Evolutionary conservation across 2,329 filamentous ascomycete species (phyloP).

Genomic region (Chlorencoelia australis): DNA sequence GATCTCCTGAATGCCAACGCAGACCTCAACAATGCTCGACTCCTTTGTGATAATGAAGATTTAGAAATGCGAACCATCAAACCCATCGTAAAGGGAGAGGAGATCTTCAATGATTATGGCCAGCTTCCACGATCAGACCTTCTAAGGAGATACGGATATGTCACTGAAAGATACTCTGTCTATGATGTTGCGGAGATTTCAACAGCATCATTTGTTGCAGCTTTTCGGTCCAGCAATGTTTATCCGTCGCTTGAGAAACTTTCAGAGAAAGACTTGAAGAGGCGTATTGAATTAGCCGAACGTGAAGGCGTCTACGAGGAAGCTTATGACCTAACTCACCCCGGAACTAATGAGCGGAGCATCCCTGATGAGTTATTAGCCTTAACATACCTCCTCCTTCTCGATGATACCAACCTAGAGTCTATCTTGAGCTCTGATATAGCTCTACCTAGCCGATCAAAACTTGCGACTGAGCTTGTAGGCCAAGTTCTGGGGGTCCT

Average conservation of each 20-base stretch:
- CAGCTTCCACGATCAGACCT: slow-evolving; percentile 57
- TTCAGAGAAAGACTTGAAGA: slow-evolving; percentile 18
- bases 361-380: slow-evolving; percentile 28
- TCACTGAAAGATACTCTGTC: slow-evolving; percentile 51
- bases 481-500: slow-evolving; percentile 31
- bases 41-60: slow-evolving; percentile 25
- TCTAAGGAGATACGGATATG: slow-evolving; percentile 57
- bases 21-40: slow-evolving; percentile 50
- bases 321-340: slow-evolving; percentile 43
- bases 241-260: slow-evolving; percentile 16
- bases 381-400: slow-evolving; percentile 35
- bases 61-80: slow-evolving; percentile 56
- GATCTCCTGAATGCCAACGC: slow-evolving; percentile 63
- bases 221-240: slow-evolving; percentile 10
- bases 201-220: slow-evolving; percentile 35
- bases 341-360: slow-evolving; percentile 17
- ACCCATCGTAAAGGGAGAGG: slow-evolving; percentile 44
- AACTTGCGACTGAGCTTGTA: slow-evolving; percentile 33
- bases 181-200: slow-evolving; percentile 59
- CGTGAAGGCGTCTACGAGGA: slow-evolving; percentile 50
- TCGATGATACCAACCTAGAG: slow-evolving; percentile 30
- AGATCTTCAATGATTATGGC: slow-evolving; percentile 63
- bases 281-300: slow-evolving; percentile 34
- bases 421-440: slow-evolving; percentile 28
- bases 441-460: slow-evolving; percentile 27